Base-by-base conservation (phyloP, 139 green algal genomes). In the Ettlia oleoabundans region DNA sequence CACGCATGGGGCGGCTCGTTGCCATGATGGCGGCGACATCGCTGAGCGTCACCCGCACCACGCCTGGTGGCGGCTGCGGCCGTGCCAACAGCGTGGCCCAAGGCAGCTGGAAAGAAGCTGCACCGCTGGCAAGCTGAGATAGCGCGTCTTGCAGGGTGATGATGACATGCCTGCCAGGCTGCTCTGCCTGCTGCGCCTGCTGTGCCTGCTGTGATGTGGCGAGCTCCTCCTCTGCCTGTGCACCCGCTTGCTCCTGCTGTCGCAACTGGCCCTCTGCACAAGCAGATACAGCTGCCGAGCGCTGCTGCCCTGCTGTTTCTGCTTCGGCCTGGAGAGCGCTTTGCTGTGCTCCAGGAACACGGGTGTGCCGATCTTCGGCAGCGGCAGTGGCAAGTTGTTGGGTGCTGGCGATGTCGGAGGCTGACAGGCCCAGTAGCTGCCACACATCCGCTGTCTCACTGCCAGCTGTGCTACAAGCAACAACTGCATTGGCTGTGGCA, bases 1-100 rank as follows among this genome's bases (percentile, higher is more conserved):
- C 38, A 24, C 75, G 58, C 10, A 58, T 58, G 28, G 75, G 58
- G 4, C 55, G 37, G n/a, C 38, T 61, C 28, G 40, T 32, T 2
- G 30, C 75, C 75, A 82, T 40, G 32, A 73, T 82, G 41, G 8
- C 4, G 28, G 30, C 62, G 28, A 81, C 74, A 4, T 82, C 76
- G 1, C 26, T n/a, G 10, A 65, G 76, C 19, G 61, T 82, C 3
- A 73, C 62, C 41, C 26, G 32, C 30, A 74, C 62, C 28, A 74
- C 76, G 40, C 41, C 38, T 5, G 37, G 37, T 0, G 62, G 41
- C 0, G 42, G 62, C 58, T 32, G 51, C n/a, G 51, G 18, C 55
- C 5, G 18, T 32, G 15, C 61, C 35, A 52, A 28, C 33, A 79
- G 52, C 72, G 72, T 52, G 33, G 32, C 40, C 51, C 51, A 79